Evolutionary conservation across 192 early-diverging fungal species (phyloP), one percentile per base, ranked within the genome.

Genomic region (Gonapodya sp.): DNA sequence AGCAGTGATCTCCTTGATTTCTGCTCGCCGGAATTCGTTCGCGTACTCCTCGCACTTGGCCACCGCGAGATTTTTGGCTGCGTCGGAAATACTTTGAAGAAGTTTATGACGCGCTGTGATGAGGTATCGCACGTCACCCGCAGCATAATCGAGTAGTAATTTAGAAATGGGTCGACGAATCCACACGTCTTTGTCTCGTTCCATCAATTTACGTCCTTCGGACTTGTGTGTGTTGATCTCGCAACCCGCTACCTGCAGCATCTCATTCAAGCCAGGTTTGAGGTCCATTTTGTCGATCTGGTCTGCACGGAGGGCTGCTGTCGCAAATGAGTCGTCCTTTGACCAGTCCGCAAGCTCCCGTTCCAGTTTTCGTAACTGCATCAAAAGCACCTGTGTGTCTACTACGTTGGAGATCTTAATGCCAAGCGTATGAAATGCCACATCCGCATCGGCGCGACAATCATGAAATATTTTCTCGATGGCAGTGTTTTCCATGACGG

Each of bases 11-110:
- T 34, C 2, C 30, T 77, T 16, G 18, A 34, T 14, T 18, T 77
- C 75, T 14, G 75, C 75, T 14, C 31, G 8, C 75, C 75, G 75
- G 31, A 32, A 77, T 33, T 77, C 75, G 31, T 77, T 33, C 75
- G 75, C 75, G 75, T 77, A 77, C 30, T 34, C 30, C 75, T 77
- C 75, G 75, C 75, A 31, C 34, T 77, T 77, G 75, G 34, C 30
- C 2, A 32, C 8, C 8, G 75, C 75, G 18, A 77, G 34, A 16
- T 77, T 2, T 33, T 31, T 18, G 18, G 75, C 75, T 34, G 75
- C 75, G 8, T 18, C 75, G 8, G 75, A 18, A 2, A 77, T 77
- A 16, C 31, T 18, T 2, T 77, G 18, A 16, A 77, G 31, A 18
- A 77, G 75, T 33, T 31, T 2, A 16, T 77, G 8, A 14, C 31